phyloP scores from a whole-genome alignment of 306 rosid genomes.

The Fragaria vesca region DNA sequence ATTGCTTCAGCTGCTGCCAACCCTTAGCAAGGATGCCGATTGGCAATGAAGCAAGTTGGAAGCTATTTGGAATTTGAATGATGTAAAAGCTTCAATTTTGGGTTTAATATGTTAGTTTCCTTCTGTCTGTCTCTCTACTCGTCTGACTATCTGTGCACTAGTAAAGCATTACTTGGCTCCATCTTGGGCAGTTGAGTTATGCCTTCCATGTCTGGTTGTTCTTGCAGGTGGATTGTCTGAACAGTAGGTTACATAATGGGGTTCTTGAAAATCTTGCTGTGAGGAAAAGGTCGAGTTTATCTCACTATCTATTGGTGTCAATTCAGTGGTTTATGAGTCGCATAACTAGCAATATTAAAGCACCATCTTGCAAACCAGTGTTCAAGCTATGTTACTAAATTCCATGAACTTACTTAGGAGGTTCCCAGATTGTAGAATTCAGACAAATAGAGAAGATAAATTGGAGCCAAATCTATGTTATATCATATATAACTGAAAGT shows the following conservation, averaged over 20 bases:
- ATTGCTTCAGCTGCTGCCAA: constrained; percentile 4
- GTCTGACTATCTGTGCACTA: background rate
- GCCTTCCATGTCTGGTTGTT: background rate
- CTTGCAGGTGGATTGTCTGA: background rate
- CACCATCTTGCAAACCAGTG: background rate
- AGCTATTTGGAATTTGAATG: background rate
- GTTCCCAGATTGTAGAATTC: background rate
- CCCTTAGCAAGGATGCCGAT: background rate
- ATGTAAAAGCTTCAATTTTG: constrained; percentile 21
- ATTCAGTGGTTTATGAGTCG: background rate
- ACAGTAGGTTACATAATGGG: background rate
- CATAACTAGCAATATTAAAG: background rate
- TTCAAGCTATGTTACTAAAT: background rate
- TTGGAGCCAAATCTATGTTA: background rate
- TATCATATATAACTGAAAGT: too few relatives aligned
- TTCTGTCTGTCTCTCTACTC: background rate
- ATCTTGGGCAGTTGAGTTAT: background rate
- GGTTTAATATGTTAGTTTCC: background rate
- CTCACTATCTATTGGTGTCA: background rate
- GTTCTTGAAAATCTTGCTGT: background rate
- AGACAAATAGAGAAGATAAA: background rate
- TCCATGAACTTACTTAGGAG: background rate
- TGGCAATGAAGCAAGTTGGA: constrained; percentile 21
- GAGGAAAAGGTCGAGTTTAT: background rate
- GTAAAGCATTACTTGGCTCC: constrained; percentile 1